A percentile compares a stretch with the other conserved stretches of the same genome.
phyloP scores from a whole-genome alignment of 2,329 filamentous ascomycete species.

The Aspergillus proliferans region DNA sequence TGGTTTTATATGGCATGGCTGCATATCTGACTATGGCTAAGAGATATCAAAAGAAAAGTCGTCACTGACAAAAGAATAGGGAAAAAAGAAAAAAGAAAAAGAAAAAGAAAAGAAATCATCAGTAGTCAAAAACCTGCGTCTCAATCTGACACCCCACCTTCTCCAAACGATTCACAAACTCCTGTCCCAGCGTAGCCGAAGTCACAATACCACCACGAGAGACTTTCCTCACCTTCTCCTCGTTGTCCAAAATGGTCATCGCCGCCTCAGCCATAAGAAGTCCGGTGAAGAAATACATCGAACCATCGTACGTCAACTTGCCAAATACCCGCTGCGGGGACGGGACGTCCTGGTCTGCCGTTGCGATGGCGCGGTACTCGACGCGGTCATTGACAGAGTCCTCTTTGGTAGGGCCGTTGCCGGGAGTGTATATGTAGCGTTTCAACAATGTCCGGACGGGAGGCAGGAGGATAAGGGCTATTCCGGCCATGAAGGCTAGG shows the following conservation, averaged over 20 bases:
- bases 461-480: constrained; percentile 45
- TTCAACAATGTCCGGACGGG: constrained; percentile 49
- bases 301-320: constrained; percentile 36
- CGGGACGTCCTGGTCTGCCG: constrained; percentile 34
- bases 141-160: constrained; percentile 39
- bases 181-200: constrained; percentile 42
- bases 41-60: too few species aligned
- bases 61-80: too few species aligned
- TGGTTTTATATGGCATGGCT: too few species aligned
- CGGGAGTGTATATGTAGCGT: constrained; percentile 45
- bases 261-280: constrained; percentile 41
- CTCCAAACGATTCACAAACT: constrained; percentile 41
- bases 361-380: constrained; percentile 42
- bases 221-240: constrained; percentile 35
- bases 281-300: constrained; percentile 40
- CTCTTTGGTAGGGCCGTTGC: constrained; percentile 44
- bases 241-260: constrained; percentile 38
- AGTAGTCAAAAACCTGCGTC: constrained; percentile 30
- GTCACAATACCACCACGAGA: constrained; percentile 45
- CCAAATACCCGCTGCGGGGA: constrained; percentile 37
- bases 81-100: neutral
- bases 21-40: too few species aligned
- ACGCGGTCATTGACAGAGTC: constrained; percentile 32
- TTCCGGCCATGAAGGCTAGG: constrained; percentile 39
- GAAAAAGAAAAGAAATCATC: neutral